Base-by-base conservation (phyloP, 495 filamentous ascomycete species). In the Aspergillus taichungensis region DNA sequence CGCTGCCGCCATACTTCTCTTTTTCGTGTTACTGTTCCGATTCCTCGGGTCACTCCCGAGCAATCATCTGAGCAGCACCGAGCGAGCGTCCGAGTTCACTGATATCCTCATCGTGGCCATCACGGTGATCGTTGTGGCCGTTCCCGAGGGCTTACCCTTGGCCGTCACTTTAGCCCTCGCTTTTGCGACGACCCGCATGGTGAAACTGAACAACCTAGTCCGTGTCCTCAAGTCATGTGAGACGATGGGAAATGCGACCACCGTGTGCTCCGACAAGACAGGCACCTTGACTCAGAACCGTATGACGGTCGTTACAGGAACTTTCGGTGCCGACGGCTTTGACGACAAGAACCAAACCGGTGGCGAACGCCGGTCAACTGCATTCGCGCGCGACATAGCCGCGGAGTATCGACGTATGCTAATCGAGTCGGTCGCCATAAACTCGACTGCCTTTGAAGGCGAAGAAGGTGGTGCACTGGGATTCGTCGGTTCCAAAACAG, bases 201-300 rank as follows among this genome's bases (percentile, higher is more conserved):
- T 69, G 50, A 72, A 75, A 47, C 68, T 79, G 40, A 76, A 80
- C 46, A 71, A 82, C 11, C 59, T 84, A 8, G 80, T 78, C 66
- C 80, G 82, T 50, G 77, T 75, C 1, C 54, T 84, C 37, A 76
- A 79, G 56, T 80, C 77, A 0, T 77, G 84, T 44, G 87, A 92
- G 67, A 90, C 87, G 8, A 73, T 92, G 47, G 87, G 87, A 57
- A 84, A 83, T 76, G 87, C 89, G 40, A 85, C 88, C 63, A 87
- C 88, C 66, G 85, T 92, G 46, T 94, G 87, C 78, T 91, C 87
- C 43, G 87, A 94, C 72, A 94, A 94, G 75, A 90, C 85, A 5
- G 68, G 68, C 29, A 73, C 79, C 80, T 31, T 91, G 50, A 90
- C 87, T 57, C 88, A 87, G 75, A 90, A 90, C 74, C 87, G 88